Percentiles rank a stretch among this genome's conserved stretches.
These are phyloP conservation scores for Meyerozyma sp. DNA, from an alignment of 1,139 yeast genomes.

Conservation along the genomic window DNA sequence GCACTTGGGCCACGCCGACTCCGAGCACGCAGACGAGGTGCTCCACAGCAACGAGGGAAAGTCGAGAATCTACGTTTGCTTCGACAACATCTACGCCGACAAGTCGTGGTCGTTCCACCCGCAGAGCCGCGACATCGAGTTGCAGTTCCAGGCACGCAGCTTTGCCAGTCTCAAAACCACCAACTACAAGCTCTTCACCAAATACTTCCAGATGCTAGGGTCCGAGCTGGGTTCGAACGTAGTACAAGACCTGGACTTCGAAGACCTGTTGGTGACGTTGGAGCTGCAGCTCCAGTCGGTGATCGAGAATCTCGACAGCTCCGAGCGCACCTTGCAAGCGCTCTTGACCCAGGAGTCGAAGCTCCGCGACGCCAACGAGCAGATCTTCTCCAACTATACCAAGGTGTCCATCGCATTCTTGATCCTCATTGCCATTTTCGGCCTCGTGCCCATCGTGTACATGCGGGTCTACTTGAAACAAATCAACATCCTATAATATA, in stretches of 20 bases:
- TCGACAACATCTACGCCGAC: conserved; percentile 39
- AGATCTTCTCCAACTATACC: conserved; percentile 31
- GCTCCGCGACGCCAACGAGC: conserved; percentile 38
- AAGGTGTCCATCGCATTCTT: conserved; percentile 21
- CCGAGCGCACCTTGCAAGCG: conserved; percentile 22
- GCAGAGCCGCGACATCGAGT: conserved; percentile 24
- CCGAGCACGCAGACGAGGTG: conserved; percentile 10
- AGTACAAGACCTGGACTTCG: conserved; percentile 31
- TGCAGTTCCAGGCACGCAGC: conserved; percentile 32
- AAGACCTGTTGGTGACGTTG: conserved; percentile 22
- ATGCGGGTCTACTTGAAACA: conserved; percentile 24
- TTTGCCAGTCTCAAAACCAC: conserved; percentile 27
- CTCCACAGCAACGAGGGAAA: conserved; percentile 21
- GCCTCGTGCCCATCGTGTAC: conserved; percentile 26
- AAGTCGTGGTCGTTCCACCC: conserved; percentile 42
- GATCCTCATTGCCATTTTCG: conserved; percentile 22
- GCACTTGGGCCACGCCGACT: conserved; percentile 5
- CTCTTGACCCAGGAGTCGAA: conserved; percentile 30
- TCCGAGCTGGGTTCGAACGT: conserved; percentile 7
- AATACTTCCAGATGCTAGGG: conserved; percentile 23
- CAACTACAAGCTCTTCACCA: conserved; percentile 32
- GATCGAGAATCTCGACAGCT: conserved; percentile 22
- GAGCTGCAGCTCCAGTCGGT: conserved; percentile 29
- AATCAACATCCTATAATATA: conserved; percentile 12
- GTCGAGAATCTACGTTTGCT: conserved; percentile 34